Conservation (phyloP, 768 basidiomycete genomes). For the Kwoniella botswanensis region DNA sequence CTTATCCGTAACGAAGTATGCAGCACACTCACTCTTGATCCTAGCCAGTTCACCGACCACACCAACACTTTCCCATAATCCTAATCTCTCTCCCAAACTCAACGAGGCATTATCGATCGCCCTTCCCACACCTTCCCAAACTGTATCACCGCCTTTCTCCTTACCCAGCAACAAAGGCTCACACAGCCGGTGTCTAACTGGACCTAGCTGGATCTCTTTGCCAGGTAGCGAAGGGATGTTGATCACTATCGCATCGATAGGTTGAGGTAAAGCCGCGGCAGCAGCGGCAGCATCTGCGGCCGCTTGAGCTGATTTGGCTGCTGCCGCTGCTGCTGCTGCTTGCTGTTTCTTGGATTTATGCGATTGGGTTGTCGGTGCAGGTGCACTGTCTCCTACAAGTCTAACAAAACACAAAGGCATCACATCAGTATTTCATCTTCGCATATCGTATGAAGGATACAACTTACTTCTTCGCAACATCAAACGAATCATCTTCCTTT, state of each 20-base stretch:
- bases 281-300: constrained; percentile 42
- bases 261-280: constrained; percentile 37
- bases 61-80: constrained; percentile 52
- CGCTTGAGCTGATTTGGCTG: constrained; percentile 43
- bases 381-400: constrained; percentile 43
- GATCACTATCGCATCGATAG: constrained; percentile 43
- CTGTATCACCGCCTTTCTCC: constrained; percentile 40
- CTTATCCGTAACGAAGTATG: too few relatives aligned
- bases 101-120: constrained; percentile 44
- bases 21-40: constrained; percentile 49
- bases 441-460: background rate
- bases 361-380: constrained; percentile 32
- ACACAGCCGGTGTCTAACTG: constrained; percentile 53
- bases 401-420: constrained; percentile 14
- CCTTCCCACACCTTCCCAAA: constrained; percentile 54
- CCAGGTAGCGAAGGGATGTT: constrained; percentile 45
- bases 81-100: constrained; percentile 34
- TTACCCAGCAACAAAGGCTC: constrained; percentile 50
- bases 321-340: constrained; percentile 39
- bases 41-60: constrained; percentile 53
- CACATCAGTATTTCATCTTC: constrained; percentile 9
- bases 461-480: constrained; percentile 55
- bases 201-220: constrained; percentile 46
- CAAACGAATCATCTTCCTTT: constrained; percentile 50
- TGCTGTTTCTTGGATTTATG: constrained; percentile 50